Percentiles rank a stretch among this genome's conserved stretches.
These are phyloP conservation scores for Podaxis carcinomalis DNA, from an alignment of 768 basidiomycete species.

Conservation along the genomic window DNA sequence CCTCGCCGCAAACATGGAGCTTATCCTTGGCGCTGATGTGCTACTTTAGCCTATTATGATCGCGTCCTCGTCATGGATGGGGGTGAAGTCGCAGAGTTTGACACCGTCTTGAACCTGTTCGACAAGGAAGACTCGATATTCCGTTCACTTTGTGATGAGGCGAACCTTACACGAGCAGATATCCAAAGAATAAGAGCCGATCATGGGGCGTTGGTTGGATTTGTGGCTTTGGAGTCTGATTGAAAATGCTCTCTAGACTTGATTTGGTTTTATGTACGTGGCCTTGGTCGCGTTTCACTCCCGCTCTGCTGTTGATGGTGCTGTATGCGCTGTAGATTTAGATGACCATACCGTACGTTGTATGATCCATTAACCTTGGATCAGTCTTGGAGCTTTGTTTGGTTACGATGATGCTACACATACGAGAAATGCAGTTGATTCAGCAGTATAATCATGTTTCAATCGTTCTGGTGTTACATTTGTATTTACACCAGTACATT, in stretches of 20 bases:
- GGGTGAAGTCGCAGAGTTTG: conserved; percentile 67
- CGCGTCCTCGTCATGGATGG: conserved; percentile 70
- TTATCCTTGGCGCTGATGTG: neutral
- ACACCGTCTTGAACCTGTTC: conserved; percentile 65
- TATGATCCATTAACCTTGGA: no score
- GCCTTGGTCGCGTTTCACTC: neutral
- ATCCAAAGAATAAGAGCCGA: conserved; percentile 48
- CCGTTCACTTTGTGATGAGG: conserved; percentile 66
- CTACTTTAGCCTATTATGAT: conserved; percentile 53
- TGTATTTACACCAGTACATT: no score
- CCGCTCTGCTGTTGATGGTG: neutral
- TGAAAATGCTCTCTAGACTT: neutral
- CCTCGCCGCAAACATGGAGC: neutral
- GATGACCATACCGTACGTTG: neutral
- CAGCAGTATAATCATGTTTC: no score
- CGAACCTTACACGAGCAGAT: conserved; percentile 49
- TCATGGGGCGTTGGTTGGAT: conserved; percentile 14
- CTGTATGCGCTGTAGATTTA: neutral
- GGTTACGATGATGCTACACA: no score
- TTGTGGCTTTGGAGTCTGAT: neutral
- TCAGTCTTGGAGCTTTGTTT: no score
- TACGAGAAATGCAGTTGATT: no score
- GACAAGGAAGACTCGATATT: conserved; percentile 62
- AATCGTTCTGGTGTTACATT: no score
- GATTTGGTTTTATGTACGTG: neutral